Evolutionary conservation across 805 yeast genomes (phyloP).

Genomic region (Cyberlindnera maritima): DNA sequence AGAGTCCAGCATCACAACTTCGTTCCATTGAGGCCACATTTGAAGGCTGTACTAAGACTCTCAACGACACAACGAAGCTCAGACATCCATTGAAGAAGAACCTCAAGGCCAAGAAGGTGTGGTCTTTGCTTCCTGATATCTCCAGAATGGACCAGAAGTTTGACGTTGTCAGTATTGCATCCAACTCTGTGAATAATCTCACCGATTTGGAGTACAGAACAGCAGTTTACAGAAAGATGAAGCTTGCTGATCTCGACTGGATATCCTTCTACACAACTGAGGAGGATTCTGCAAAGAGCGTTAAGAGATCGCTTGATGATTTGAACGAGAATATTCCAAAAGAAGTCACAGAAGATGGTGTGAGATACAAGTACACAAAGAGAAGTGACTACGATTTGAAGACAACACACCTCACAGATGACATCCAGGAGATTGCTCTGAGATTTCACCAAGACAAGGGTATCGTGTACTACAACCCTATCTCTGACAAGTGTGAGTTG

Average conservation of each 20-base stretch:
- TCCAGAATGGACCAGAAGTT: slow-evolving; percentile 83
- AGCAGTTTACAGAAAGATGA: slow-evolving; percentile 71
- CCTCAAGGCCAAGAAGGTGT: slow-evolving; percentile 69
- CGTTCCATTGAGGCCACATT: slow-evolving; percentile 77
- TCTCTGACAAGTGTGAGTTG: slow-evolving; percentile 73
- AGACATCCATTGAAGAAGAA: slow-evolving; percentile 78
- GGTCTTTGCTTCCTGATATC: slow-evolving; percentile 87
- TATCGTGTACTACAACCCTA: slow-evolving; percentile 73
- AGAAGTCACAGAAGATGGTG: slow-evolving; percentile 30
- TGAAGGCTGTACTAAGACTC: slow-evolving; percentile 51
- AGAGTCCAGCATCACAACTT: slow-evolving; percentile 58
- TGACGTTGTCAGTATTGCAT: slow-evolving; percentile 58
- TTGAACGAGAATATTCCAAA: slow-evolving; percentile 45
- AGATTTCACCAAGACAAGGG: slow-evolving; percentile 52
- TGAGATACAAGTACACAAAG: slow-evolving; percentile 56
- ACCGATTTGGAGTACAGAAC: slow-evolving; percentile 33
- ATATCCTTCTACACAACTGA: slow-evolving; percentile 63
- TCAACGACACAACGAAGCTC: slow-evolving; percentile 42
- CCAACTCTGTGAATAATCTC: slow-evolving; percentile 7
- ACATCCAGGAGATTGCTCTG: slow-evolving; percentile 57
- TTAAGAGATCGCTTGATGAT: slow-evolving; percentile 45
- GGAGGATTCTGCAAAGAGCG: slow-evolving; percentile 36
- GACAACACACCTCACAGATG: slow-evolving; percentile 30
- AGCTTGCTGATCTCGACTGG: slow-evolving; percentile 73
- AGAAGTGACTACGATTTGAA: slow-evolving; percentile 80